Evolutionary conservation across 345 rosid species (phyloP), one percentile per base, ranked within the genome.

Genomic region (Lumnitzera littorea): DNA sequence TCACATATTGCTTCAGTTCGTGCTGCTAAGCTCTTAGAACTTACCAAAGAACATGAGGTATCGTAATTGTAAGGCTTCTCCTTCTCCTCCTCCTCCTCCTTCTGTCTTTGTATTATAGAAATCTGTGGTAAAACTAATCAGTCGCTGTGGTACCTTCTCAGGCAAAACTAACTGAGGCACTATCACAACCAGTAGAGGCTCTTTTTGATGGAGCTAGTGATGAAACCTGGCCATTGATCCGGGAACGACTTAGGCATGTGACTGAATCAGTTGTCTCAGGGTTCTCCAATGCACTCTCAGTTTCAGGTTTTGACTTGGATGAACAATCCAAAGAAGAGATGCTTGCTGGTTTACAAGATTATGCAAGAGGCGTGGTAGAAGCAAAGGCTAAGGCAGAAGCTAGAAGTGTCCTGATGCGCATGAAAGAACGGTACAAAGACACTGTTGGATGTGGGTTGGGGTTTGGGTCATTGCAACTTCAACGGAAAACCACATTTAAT

Each of bases 381-480:
- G 72, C 84, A 50, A 95, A 91, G 78, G 88, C 92, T 36, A 89
- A 73, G 77, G 96, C 86, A 80, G 95, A 91, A 78, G 87, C 99
- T 56, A 96, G 88, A 56, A 80, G 89, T 76, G 95, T 80, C 46
- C 62, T 95, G 72, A 82, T 74, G 63, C 91, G 81, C 59, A 95
- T 95, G 99, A 95, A 91, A 78, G 99, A 95, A 62, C 78, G 96
- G 99, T 95, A 27, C 43, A 36, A 4, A 36, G 43, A 8, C 43
- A 36, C 43, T 36, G 8, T 36, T 2, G 43, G 43, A 36, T 36
- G 43, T 36, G 43, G 43, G 6, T 36, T 36, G 43, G 43, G 7
- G 12, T 53, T 68, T 56, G 48, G 56, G 58, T 70, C 63, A 49
- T 48, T 66, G 51, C 20, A 47, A 14, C 43, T 36, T 36, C 1